phyloP scores from a whole-genome alignment of 805 yeast genomes.

The Kregervanrija fluxuum region DNA sequence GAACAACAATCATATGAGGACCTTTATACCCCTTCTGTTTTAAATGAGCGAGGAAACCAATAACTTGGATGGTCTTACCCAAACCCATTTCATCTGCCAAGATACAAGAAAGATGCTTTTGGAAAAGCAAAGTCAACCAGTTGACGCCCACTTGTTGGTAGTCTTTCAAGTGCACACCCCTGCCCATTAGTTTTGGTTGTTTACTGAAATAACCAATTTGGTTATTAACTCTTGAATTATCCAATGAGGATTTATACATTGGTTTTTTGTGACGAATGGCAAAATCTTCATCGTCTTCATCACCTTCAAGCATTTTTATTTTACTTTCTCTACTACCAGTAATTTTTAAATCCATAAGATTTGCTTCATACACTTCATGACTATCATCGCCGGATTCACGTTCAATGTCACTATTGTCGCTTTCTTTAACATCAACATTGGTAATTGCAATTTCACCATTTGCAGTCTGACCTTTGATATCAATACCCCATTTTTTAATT shows the following conservation, averaged over 20 bases:
- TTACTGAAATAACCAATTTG: slow-evolving; percentile 44
- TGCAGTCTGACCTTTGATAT: slow-evolving; percentile 42
- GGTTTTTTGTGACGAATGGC: slow-evolving; percentile 12
- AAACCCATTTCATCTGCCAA: slow-evolving; percentile 98
- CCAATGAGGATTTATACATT: slow-evolving; percentile 24
- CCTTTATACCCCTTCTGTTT: slow-evolving; percentile 56
- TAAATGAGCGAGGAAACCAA: slow-evolving; percentile 81
- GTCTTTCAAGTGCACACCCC: slow-evolving; percentile 62
- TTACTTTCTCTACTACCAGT: slow-evolving; percentile 32
- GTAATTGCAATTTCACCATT: slow-evolving; percentile 61
- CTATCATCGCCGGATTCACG: slow-evolving; percentile 23
- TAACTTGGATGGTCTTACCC: slow-evolving; percentile 96
- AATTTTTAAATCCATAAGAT: slow-evolving; percentile 54
- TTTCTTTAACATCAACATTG: slow-evolving; percentile 35
- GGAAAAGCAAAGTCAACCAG: slow-evolving; percentile 81
- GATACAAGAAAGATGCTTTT: slow-evolving; percentile 77
- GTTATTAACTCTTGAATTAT: slow-evolving; percentile 11
- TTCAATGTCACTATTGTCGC: slow-evolving; percentile 8
- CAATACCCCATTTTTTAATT: slow-evolving; percentile 85
- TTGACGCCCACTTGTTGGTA: slow-evolving; percentile 97
- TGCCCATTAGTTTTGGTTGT: slow-evolving; percentile 63
- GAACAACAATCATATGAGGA: slow-evolving; percentile 92
- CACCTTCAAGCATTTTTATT: slow-evolving; percentile 32
- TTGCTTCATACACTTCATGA: slow-evolving; percentile 12
- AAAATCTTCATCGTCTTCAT: slow-evolving; percentile 26